Conservation (phyloP, 2,329 filamentous ascomycete genomes). For the Zymoseptoria crescenta region DNA sequence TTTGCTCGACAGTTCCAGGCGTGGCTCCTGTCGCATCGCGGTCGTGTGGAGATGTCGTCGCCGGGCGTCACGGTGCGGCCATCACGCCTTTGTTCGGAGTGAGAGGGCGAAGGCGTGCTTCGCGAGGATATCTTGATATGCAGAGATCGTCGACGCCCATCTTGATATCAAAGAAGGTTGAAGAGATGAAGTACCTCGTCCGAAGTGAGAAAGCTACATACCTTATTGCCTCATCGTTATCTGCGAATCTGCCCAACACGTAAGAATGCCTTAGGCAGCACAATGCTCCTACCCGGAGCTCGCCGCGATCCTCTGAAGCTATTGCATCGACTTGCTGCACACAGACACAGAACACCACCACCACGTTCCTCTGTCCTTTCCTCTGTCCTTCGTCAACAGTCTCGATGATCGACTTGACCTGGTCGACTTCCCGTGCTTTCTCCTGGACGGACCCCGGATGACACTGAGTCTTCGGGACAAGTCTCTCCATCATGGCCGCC, state of each 20-base stretch:
- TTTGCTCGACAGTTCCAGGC: not conserved
- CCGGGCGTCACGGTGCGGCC: too few relatives aligned
- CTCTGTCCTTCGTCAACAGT: not conserved
- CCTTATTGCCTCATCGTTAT: not conserved
- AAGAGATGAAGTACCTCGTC: not conserved
- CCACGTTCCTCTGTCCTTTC: not conserved
- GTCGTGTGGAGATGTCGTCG: not conserved
- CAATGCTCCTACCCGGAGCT: not conserved
- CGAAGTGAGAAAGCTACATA: not conserved
- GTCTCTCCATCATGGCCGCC: constrained; percentile 5
- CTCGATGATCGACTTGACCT: not conserved
- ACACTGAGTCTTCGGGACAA: not conserved
- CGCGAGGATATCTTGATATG: not conserved
- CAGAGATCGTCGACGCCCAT: not conserved
- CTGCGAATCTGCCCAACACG: not conserved
- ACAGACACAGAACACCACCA: not conserved
- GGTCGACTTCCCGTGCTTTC: not conserved
- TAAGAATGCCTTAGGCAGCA: not conserved
- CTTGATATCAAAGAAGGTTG: not conserved
- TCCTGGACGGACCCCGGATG: constrained; percentile 1
- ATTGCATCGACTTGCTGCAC: not conserved
- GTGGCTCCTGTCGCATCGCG: not conserved
- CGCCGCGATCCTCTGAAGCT: not conserved
- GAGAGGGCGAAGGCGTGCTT: not conserved
- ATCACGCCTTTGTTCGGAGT: not conserved